A percentile compares a stretch with the other conserved stretches of the same genome.
These are phyloP conservation scores for Suhomyces anneliseae DNA, from an alignment of 1,139 yeast genomes.

Conservation along the genomic window DNA sequence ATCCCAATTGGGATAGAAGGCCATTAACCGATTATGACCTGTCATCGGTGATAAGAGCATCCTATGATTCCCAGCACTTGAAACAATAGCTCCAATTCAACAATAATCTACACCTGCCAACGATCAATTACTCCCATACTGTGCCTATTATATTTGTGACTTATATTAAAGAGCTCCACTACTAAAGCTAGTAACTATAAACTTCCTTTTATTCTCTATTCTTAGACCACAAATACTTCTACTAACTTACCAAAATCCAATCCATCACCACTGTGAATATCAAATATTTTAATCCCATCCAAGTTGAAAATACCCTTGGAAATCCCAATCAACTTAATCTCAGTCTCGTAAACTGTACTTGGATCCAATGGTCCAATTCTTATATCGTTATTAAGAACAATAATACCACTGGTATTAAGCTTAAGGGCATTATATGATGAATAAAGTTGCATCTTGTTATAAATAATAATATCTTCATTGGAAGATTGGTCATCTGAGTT, in stretches of 20 bases:
- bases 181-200: too few relatives aligned
- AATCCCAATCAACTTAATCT: slow-evolving; percentile 59
- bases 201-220: not conserved
- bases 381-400: slow-evolving; percentile 65
- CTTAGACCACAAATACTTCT: slow-evolving; percentile 60
- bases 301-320: slow-evolving; percentile 65
- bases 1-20: too few relatives aligned
- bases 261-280: slow-evolving; percentile 64
- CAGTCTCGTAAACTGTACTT: slow-evolving; percentile 63
- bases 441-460: slow-evolving; percentile 27
- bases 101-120: too few relatives aligned
- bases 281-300: slow-evolving; percentile 65
- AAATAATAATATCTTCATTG: slow-evolving; percentile 14
- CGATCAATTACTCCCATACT: too few relatives aligned
- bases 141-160: too few relatives aligned
- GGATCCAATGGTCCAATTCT: slow-evolving; percentile 64
- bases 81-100: too few relatives aligned
- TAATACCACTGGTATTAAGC: slow-evolving; percentile 46
- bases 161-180: too few relatives aligned
- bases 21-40: too few relatives aligned
- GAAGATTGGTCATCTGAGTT: slow-evolving; percentile 5
- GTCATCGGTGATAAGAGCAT: too few relatives aligned
- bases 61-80: too few relatives aligned
- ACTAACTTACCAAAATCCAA: slow-evolving; percentile 70
- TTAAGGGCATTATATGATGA: slow-evolving; percentile 39